Evolutionary conservation across 2,329 filamentous ascomycete species (phyloP), one percentile per base, ranked within the genome.

Genomic region (Aphanocladium album): DNA sequence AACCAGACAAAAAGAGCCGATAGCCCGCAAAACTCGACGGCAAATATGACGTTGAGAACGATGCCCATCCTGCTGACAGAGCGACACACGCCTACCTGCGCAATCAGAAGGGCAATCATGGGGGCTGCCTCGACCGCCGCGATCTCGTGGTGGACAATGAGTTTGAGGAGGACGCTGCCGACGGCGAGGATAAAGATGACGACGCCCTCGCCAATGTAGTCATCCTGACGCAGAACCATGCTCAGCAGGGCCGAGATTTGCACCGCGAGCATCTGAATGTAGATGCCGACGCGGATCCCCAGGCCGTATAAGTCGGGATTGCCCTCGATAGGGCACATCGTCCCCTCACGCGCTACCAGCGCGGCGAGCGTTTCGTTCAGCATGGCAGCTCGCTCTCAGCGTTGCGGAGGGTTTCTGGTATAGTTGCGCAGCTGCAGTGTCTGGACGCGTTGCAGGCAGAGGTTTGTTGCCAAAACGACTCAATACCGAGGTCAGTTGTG

Each of bases 281-380:
- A 70, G 52, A 70, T 65, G 55, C 68, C 68, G 57, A 70, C 43
- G 43, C 68, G 65, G 62, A 70, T 68, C 41, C 68, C 68, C 23
- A 70, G 64, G 35, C 68, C 68, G 62, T 70, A 70, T 23, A 70
- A 63, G 47, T 70, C 68, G 52, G 60, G 11, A 50, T 69, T 64
- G 60, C 68, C 68, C 23, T 30, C 0, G 47, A 70, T 49, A 16
- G 62, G 63, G 60, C 67, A 68, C 5, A 12, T 5, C 2, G 12
- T 43, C 12, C 43, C 35, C 25, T 47, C 45, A 25, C 58, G 60
- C 19, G 19, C 25, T 14, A 21, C 37, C 46, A 57, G 35, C 46
- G 47, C 9, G 8, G 23, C n/a, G 21, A 57, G 37, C 17, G 54
- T 60, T 43, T 43, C 52, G 35, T 60, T 60, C 7, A 50, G 11